phyloP scores from a whole-genome alignment of 2,329 filamentous ascomycete species.

The Colletotrichum sansevieriae region DNA sequence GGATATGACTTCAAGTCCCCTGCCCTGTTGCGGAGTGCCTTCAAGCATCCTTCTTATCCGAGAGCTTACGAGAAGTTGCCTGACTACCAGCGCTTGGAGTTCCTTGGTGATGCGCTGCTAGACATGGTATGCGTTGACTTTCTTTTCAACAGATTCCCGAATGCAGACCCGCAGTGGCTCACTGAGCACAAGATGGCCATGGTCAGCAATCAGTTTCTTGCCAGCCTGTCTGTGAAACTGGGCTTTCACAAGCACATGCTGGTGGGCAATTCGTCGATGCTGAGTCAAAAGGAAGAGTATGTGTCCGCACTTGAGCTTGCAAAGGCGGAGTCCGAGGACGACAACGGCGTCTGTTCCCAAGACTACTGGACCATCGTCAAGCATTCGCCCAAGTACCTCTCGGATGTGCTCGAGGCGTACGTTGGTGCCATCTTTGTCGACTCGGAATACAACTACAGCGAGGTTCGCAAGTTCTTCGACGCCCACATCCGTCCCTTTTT shows the following conservation, averaged over 20 bases:
- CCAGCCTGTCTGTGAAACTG: constrained; percentile 82
- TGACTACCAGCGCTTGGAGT: constrained; percentile 91
- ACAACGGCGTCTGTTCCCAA: constrained; percentile 57
- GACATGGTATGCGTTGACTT: constrained; percentile 89
- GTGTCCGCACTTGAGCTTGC: constrained; percentile 70
- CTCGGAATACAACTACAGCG: constrained; percentile 79
- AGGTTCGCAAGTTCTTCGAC: constrained; percentile 84
- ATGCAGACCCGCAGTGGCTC: constrained; percentile 92
- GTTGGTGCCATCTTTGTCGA: constrained; percentile 94
- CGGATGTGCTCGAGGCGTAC: constrained; percentile 91
- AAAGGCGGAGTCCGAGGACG: constrained; percentile 52
- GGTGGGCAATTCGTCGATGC: constrained; percentile 60
- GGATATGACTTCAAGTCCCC: constrained; percentile 79
- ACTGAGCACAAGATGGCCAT: constrained; percentile 99
- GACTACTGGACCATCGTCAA: constrained; percentile 78
- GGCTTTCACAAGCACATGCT: constrained; percentile 82
- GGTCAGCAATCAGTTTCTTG: constrained; percentile 95
- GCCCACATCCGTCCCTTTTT: constrained; percentile 82
- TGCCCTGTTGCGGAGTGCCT: constrained; percentile 83
- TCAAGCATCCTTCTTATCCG: constrained; percentile 88
- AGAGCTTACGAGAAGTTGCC: constrained; percentile 82
- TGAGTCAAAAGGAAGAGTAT: constrained; percentile 64
- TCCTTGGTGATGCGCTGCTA: constrained; percentile 88
- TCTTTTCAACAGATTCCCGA: constrained; percentile 81
- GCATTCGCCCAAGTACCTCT: constrained; percentile 79